Evolutionary conservation across 1,284 basidiomycete genomes (phyloP), one percentile per base, ranked within the genome.

Genomic region (Austroboletus olivaceoglutinosus): DNA sequence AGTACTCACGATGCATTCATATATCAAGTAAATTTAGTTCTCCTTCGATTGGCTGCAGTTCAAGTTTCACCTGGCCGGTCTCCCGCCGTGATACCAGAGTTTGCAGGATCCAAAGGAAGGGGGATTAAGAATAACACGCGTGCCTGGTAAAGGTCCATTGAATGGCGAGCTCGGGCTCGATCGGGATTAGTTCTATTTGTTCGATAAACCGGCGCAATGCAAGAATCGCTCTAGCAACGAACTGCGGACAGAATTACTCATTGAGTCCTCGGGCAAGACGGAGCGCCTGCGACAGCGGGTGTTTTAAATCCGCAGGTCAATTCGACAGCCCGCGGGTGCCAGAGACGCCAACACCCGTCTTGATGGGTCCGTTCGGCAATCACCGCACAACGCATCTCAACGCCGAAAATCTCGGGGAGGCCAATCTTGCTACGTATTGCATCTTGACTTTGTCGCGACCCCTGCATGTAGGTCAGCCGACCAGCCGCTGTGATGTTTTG

Each of bases 381-480:
- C 16, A n/a, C 15, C 16, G 31, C 6, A n/a, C n/a, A n/a, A n/a
- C n/a, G 31, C 31, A 6, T 33, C 31, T n/a, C 31, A 33, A 33
- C 31, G 16, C 31, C 31, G 31, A 33, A 33, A 33, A n/a, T 16
- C 31, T 6, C 31, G 31, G 31, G 31, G 16, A n/a, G 31, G 15
- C 5, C n/a, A 19, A 12, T 27, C 18, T 31, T 30, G 51, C 23
- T 22, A 43, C n/a, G 10, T 21, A 22, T 34, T 30, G 23, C 13
- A 23, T 29, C 27, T 45, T 25, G 34, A 53, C 12, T 21, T 33
- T n/a, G 46, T 43, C 23, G 33, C 36, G 16, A 38, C 18, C 31
- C 49, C 44, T 45, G 27, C 42, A 39, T 31, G 42, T 55, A 15
- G 13, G 22, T 56, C 10, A 2, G 30, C 34, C 34, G 15, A 43